Base-by-base conservation (phyloP, 2,329 filamentous ascomycete species). In the Atkinsonella texensis region DNA sequence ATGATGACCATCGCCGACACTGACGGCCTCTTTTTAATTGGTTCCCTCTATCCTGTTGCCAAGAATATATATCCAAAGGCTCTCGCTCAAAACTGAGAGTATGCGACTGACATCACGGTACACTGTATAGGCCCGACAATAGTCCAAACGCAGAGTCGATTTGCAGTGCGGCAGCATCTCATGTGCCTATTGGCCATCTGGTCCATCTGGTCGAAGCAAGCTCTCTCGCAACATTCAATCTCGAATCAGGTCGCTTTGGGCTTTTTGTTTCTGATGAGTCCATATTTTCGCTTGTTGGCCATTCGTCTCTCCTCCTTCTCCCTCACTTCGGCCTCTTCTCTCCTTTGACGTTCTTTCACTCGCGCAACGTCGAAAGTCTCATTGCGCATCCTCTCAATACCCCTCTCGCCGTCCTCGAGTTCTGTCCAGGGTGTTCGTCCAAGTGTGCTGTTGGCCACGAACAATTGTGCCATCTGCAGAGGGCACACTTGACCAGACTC, bases 241-340 rank as follows among this genome's bases (percentile, higher is more conserved):
- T 13, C 28, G 46, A 18, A 44, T 35, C 42, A 40, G 17, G 23
- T 38, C 20, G 1, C 13, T 20, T 18, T 50, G n/a, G 20, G 45
- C 31, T 50, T 52, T 32, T 56, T 52, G 20, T 59, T 50, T 10
- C 58, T 53, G 42, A 58, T 52, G n/a, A 56, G 56, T 12, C 55
- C 50, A 40, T 59, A 62, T 43, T 55, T 56, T n/a, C 52, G 50
- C 39, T 62, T 62, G 43, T 58, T 61, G 17, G 56, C 58, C 33
- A 54, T 48, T 10, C 57, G 56, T 23, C 53, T 52, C 46, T 57
- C 53, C 39, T 62, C 60, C 38, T 53, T 58, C 23, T 53, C 43
- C 12, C 52, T 49, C 23, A 42, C 52, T 2, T 31, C 38, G 39
- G 55, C 56, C 8, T 56, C 54, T 39, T 54, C 56, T 48, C 59